Evolutionary conservation across 2,329 filamentous ascomycete species (phyloP), one percentile per base, ranked within the genome.

Genomic region (Fusarium camptoceras): DNA sequence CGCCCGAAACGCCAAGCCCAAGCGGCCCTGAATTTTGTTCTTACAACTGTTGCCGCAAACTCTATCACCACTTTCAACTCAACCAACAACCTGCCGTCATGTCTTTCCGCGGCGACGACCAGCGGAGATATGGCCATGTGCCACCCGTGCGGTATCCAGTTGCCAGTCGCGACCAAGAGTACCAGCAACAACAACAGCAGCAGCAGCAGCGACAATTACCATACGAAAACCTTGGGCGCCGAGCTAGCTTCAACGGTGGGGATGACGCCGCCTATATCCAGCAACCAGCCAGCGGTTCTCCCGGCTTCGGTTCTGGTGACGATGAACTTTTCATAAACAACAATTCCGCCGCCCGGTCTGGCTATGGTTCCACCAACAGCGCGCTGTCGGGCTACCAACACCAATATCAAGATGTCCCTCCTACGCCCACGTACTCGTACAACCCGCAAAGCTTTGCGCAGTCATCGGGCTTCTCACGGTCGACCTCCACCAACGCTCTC

Each of bases 191-290:
- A 42, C 74, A 72, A 31, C 68, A 82, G 44, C 81, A 81, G 62
- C 66, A 75, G 22, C 72, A 75, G 46, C 74, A 71, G 51, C 73
- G 73, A 48, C 79, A 82, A 63, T 64, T 75, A 46, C 79, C 81
- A 64, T 73, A 76, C 57, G 71, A 74, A 69, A 77, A 70, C 31
- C 34, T 69, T 47, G 68, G 76, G 44, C 85, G 92, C 71, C 86
- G 88, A 70, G 86, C 88, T 50, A 95, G 91, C 82, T 94, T 93
- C 82, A 90, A 94, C 78, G 88, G 86, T 71, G 92, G 91, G 70
- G 93, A 96, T 78, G 92, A 95, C 78, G 83, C 85, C 49, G 81
- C 83, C 50, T 88, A 89, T 72, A 84, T 87, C 72, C 76, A 73
- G 37, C 77, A 76, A 54, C 75, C 78, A 55, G 69, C 77, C 42